A percentile compares a stretch with the other conserved stretches of the same genome.
Conservation (phyloP, 2,329 filamentous ascomycete genomes). For the Alternaria dauci region DNA sequence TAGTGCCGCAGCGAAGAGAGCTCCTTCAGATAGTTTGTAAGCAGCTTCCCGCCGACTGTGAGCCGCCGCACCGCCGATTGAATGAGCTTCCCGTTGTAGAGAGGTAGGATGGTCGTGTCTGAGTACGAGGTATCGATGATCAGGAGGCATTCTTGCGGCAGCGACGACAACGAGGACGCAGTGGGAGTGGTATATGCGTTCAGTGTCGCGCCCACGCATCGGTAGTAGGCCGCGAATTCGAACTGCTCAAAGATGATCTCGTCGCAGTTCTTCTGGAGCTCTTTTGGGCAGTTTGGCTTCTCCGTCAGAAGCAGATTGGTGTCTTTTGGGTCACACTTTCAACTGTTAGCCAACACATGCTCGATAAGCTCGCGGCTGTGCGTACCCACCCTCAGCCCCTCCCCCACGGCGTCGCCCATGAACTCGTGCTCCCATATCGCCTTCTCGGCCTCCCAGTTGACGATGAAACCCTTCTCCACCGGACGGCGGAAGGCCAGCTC, state of each 20-base stretch:
- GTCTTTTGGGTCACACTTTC: constrained; percentile 74
- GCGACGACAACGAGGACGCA: constrained; percentile 54
- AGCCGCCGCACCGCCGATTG: constrained; percentile 84
- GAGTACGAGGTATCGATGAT: constrained; percentile 93
- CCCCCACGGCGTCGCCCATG: constrained; percentile 74
- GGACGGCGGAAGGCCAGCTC: constrained; percentile 87
- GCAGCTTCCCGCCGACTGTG: constrained; percentile 88
- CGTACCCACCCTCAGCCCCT: constrained; percentile 61
- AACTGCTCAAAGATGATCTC: constrained; percentile 99
- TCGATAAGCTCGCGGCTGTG: constrained; percentile 20
- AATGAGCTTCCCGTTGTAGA: constrained; percentile 81
- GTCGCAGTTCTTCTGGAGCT: constrained; percentile 87
- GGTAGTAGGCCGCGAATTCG: constrained; percentile 85
- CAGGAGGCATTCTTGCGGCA: constrained; percentile 81
- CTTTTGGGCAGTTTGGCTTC: constrained; percentile 81
- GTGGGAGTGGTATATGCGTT: constrained; percentile 75
- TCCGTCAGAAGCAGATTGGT: constrained; percentile 88
- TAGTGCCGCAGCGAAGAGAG: constrained; percentile 90
- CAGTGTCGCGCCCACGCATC: constrained; percentile 75
- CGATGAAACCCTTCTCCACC: constrained; percentile 92
- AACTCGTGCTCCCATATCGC: constrained; percentile 95
- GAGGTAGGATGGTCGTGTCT: constrained; percentile 86
- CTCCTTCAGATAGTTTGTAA: constrained; percentile 92
- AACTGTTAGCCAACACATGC: constrained; percentile 18
- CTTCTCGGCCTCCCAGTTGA: constrained; percentile 96